Evolutionary conservation across 495 filamentous ascomycete genomes (phyloP).

Genomic region (Pseudevernia furfuracea): DNA sequence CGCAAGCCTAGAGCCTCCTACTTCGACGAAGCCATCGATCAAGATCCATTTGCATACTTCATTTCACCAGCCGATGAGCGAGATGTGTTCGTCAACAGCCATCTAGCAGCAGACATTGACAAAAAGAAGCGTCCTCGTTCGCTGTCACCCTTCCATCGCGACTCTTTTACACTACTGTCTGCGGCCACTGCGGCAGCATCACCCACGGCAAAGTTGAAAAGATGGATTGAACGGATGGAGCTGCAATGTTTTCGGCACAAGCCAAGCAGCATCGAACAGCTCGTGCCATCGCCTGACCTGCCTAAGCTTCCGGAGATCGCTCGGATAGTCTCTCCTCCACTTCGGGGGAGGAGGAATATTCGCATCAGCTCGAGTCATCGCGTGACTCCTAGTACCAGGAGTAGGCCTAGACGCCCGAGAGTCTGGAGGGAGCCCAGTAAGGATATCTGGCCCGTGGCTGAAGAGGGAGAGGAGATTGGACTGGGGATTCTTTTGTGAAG

Average conservation of each 20-base stretch:
- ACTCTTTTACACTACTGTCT: conserved; percentile 2
- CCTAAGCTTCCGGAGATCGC: background rate
- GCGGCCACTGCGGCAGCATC: conserved; percentile 13
- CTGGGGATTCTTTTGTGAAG: conserved; percentile 17
- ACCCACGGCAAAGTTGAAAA: conserved; percentile 21
- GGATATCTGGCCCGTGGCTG: conserved; percentile 34
- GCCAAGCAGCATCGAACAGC: background rate
- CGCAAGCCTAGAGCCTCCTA: conserved; percentile 20
- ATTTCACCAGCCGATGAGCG: conserved; percentile 33
- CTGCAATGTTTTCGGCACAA: conserved; percentile 11
- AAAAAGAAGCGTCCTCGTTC: conserved; percentile 25
- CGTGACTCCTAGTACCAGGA: conserved; percentile 24
- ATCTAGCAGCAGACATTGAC: conserved; percentile 30
- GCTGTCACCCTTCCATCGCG: conserved; percentile 19
- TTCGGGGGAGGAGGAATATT: conserved; percentile 29
- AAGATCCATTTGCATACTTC: conserved; percentile 37
- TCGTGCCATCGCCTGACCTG: conserved; percentile 4
- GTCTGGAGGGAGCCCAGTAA: conserved; percentile 37
- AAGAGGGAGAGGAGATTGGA: conserved; percentile 27
- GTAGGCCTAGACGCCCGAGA: conserved; percentile 33
- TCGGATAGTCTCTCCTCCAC: conserved; percentile 21
- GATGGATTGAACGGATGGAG: conserved; percentile 27
- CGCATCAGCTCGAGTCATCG: conserved; percentile 14
- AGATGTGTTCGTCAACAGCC: conserved; percentile 29
- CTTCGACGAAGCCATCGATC: conserved; percentile 28